Evolutionary conservation across 176 grass and related monocot genomes (phyloP).

Genomic region (Cenchrus americanus): DNA sequence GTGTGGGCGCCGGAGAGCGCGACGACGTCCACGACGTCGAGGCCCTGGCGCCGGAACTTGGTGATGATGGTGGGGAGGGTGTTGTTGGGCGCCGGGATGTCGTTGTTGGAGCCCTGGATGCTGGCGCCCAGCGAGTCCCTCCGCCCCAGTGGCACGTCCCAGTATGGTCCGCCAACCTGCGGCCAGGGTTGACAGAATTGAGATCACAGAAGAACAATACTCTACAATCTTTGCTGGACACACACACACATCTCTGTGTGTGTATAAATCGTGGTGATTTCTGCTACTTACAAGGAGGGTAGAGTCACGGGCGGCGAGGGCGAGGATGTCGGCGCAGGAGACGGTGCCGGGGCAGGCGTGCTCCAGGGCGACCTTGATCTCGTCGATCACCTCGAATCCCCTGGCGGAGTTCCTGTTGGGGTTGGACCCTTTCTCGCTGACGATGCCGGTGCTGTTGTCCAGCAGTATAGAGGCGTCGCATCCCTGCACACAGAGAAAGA

Average conservation of each 20-base stretch:
- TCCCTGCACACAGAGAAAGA: constrained; percentile 44
- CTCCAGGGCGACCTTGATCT: constrained; percentile 70
- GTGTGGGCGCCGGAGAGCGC: constrained; percentile 79
- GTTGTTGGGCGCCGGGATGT: constrained; percentile 94
- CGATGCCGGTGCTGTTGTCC: constrained; percentile 64
- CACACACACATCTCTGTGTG: too few relatives aligned
- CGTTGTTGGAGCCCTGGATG: constrained; percentile 82
- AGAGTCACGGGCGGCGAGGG: constrained; percentile 52
- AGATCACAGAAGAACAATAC: too few relatives aligned
- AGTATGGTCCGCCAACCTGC: constrained; percentile 55
- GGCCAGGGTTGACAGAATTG: too few relatives aligned
- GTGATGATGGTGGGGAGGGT: constrained; percentile 82
- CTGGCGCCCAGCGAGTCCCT: constrained; percentile 75
- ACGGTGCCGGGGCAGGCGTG: constrained; percentile 42
- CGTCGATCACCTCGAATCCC: constrained; percentile 67
- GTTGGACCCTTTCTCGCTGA: constrained; percentile 80
- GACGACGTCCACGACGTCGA: constrained; percentile 63
- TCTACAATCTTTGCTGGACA: too few relatives aligned
- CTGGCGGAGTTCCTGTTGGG: constrained; percentile 69
- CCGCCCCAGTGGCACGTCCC: constrained; percentile 86
- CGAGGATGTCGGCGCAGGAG: background rate
- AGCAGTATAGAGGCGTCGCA: constrained; percentile 78
- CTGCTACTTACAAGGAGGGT: constrained; percentile 29
- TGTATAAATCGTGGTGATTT: too few relatives aligned
- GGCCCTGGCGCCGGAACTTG: constrained; percentile 80